phyloP scores from a whole-genome alignment of 345 rosid genomes.

The Sonneratia caseolaris region DNA sequence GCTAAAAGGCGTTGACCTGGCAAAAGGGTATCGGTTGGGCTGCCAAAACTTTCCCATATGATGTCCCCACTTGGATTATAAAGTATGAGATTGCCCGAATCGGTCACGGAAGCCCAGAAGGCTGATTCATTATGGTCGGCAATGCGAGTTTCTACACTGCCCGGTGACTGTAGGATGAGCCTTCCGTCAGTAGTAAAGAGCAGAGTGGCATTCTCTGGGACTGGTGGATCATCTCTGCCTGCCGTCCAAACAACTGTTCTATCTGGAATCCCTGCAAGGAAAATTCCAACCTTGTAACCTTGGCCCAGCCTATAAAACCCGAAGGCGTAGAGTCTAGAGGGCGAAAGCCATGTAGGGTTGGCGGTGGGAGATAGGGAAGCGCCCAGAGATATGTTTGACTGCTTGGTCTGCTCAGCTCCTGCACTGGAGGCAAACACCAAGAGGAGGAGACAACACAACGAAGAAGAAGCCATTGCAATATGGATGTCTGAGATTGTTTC shows the following conservation, averaged over 20 bases:
- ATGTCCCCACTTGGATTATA: not conserved
- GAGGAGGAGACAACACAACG: no score
- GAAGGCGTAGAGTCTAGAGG: conserved; percentile 18
- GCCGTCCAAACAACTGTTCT: conserved; percentile 21
- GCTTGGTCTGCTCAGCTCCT: not conserved
- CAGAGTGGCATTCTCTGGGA: conserved; percentile 11
- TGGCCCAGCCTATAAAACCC: conserved; percentile 21
- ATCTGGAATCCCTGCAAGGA: not conserved
- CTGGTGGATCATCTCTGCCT: conserved; percentile 15
- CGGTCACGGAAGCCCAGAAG: conserved; percentile 20
- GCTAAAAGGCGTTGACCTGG: conserved; percentile 11
- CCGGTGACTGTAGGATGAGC: not conserved
- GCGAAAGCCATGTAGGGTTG: conserved; percentile 13
- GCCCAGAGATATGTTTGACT: not conserved
- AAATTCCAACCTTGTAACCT: conserved; percentile 18
- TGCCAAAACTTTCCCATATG: conserved; percentile 24
- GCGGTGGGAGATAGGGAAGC: conserved; percentile 7
- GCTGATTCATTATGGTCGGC: not conserved
- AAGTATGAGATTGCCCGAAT: conserved; percentile 22
- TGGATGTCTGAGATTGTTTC: no score
- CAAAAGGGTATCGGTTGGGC: conserved; percentile 25
- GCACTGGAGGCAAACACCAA: no score
- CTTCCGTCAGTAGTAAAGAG: conserved; percentile 12
- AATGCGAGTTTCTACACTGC: no score
- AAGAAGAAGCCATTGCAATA: no score